A percentile compares a stretch with the other conserved stretches of the same genome.
phyloP scores from a whole-genome alignment of 192 early-diverging fungal species.

The Podila minutissima region DNA sequence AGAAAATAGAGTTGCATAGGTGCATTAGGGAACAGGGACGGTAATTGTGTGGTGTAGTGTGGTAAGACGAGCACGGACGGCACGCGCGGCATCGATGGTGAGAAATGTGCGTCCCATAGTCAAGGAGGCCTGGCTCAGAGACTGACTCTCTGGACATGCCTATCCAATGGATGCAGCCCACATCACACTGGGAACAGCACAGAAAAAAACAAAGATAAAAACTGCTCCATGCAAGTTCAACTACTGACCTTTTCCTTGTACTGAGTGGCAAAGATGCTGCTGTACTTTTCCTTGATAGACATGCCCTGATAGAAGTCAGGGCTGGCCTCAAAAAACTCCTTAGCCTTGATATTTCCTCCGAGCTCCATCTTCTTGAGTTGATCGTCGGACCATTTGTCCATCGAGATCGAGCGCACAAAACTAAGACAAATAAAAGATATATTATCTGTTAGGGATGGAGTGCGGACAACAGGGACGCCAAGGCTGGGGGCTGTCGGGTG shows the following conservation, averaged over 20 bases:
- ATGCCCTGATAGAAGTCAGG: slow-evolving; percentile 79
- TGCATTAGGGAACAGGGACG: too few relatives aligned
- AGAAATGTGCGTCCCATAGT: slow-evolving; percentile 25
- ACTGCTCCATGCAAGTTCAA: too few relatives aligned
- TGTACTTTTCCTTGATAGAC: slow-evolving; percentile 89
- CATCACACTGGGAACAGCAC: too few relatives aligned
- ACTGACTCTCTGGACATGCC: too few relatives aligned
- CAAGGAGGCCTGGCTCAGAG: too few relatives aligned
- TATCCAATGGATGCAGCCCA: too few relatives aligned
- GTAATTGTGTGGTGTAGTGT: neutral
- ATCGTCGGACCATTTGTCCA: slow-evolving; percentile 98
- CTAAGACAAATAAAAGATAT: slow-evolving; percentile 45
- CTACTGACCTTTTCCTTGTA: slow-evolving; percentile 87
- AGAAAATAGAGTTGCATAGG: neutral
- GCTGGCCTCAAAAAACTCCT: slow-evolving; percentile 86
- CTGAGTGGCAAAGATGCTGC: slow-evolving; percentile 81
- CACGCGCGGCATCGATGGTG: slow-evolving; percentile 19
- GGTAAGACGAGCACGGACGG: slow-evolving; percentile 20
- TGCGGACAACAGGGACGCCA: neutral
- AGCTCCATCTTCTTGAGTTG: slow-evolving; percentile 94
- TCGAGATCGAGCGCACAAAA: slow-evolving; percentile 98
- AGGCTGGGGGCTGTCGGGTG: neutral
- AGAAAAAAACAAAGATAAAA: too few relatives aligned
- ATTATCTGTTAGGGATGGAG: neutral
- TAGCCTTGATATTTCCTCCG: slow-evolving; percentile 90